phyloP scores from a whole-genome alignment of 169 alveolate genomes.

The Plasmodium blacklocki region DNA sequence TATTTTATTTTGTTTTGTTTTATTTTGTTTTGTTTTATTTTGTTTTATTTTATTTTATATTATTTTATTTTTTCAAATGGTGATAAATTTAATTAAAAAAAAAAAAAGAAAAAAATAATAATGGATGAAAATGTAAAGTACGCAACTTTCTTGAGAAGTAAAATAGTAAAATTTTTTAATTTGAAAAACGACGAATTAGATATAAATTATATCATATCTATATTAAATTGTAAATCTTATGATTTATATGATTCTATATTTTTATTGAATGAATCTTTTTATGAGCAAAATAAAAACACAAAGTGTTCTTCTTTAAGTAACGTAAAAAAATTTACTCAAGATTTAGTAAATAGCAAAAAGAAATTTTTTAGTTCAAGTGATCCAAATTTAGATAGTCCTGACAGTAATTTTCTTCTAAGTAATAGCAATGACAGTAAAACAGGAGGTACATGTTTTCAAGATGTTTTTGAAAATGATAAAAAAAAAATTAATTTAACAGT shows the following conservation, averaged over 20 bases:
- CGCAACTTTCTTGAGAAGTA: conserved; percentile 39
- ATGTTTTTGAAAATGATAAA: conserved; percentile 27
- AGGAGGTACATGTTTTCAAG: conserved; percentile 13
- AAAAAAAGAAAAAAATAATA: conserved; percentile 4
- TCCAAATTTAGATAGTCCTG: not conserved
- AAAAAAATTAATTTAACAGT: not conserved
- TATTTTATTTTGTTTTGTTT: not conserved
- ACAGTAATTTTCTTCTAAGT: not conserved
- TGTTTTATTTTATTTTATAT: not conserved
- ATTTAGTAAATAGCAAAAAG: conserved; percentile 22
- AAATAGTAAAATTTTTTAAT: conserved; percentile 58
- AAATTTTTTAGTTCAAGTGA: conserved; percentile 9
- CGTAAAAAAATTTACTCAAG: conserved; percentile 53
- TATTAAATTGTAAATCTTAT: conserved; percentile 34
- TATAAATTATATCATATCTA: conserved; percentile 34
- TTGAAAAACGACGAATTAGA: conserved; percentile 65
- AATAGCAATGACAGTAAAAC: conserved; percentile 1
- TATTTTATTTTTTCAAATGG: not conserved
- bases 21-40: no score
- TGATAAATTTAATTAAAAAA: not conserved
- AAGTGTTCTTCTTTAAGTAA: conserved; percentile 20
- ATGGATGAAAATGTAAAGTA: conserved; percentile 13
- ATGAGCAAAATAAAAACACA: conserved; percentile 30
- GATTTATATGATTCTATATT: conserved; percentile 43
- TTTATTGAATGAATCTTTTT: conserved; percentile 48